Evolutionary conservation across 352 stramenopile species (phyloP).

Genomic region (Globisporangium cederbergense): DNA sequence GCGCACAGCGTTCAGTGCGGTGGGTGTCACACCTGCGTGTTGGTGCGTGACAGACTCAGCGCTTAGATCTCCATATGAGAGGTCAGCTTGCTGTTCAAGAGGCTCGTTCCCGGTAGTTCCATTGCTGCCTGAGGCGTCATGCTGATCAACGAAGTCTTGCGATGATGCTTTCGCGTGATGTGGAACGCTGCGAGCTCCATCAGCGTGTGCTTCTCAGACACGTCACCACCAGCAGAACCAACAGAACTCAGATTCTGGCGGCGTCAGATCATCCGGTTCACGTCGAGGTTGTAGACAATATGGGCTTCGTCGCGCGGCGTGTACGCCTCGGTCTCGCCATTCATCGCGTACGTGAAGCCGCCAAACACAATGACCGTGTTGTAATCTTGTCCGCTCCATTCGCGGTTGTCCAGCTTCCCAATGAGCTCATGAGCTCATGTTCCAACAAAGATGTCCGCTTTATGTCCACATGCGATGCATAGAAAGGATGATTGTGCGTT

Average conservation of each 20-base stretch:
- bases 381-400: neutral
- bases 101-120: neutral
- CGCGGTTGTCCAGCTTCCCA: neutral
- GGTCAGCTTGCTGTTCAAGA: neutral
- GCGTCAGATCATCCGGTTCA: conserved; percentile 69
- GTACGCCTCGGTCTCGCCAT: conserved; percentile 39
- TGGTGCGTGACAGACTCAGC: too few species aligned
- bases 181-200: conserved; percentile 32
- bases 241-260: conserved; percentile 17
- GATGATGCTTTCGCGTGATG: conserved; percentile 2
- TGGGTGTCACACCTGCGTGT: too few species aligned
- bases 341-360: conserved; percentile 39
- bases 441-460: neutral
- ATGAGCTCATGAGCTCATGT: neutral
- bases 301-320: conserved; percentile 25
- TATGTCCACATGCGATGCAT: neutral
- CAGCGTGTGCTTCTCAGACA: conserved; percentile 13
- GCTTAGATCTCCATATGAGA: neutral
- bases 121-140: neutral
- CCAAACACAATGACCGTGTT: conserved; percentile 46
- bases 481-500: too few species aligned
- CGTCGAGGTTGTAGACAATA: conserved; percentile 55
- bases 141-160: neutral
- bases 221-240: neutral
- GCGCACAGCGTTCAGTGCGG: conserved; percentile 1